Conservation (phyloP, 2,329 filamentous ascomycete species). For the Hyphodiscus sp. region DNA sequence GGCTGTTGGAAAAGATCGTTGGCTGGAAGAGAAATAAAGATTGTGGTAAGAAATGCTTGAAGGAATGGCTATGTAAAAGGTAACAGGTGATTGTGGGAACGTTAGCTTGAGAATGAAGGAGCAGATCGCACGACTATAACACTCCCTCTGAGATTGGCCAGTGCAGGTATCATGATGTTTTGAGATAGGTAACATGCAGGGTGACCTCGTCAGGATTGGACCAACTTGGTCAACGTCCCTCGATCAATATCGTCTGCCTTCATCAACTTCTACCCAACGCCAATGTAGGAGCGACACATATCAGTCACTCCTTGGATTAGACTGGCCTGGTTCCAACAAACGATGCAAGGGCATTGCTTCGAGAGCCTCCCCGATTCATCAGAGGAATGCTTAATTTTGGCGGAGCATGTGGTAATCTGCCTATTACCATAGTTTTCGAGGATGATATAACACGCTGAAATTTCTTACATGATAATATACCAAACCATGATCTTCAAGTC, state of each 20-base stretch:
- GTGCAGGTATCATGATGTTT: neutral
- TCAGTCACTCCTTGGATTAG: neutral
- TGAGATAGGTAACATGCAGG: slow-evolving; percentile 18
- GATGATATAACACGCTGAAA: too few species aligned
- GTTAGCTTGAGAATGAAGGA: slow-evolving; percentile 29
- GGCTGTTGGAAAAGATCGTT: slow-evolving; percentile 17
- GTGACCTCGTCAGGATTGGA: slow-evolving; percentile 18
- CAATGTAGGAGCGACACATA: slow-evolving; percentile 11
- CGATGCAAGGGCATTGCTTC: slow-evolving; percentile 21
- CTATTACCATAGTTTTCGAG: neutral
- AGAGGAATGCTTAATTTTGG: slow-evolving; percentile 28
- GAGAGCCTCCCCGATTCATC: slow-evolving; percentile 13
- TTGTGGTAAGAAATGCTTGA: slow-evolving; percentile 29
- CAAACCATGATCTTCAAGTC: too few species aligned
- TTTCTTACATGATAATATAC: too few species aligned
- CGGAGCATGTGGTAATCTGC: slow-evolving; percentile 20
- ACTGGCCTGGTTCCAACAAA: neutral
- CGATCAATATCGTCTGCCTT: slow-evolving; percentile 10
- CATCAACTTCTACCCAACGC: slow-evolving; percentile 14
- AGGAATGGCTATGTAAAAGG: slow-evolving; percentile 26
- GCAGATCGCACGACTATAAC: slow-evolving; percentile 26
- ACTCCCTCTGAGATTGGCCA: slow-evolving; percentile 6
- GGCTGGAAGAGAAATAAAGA: slow-evolving; percentile 24
- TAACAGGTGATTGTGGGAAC: slow-evolving; percentile 23
- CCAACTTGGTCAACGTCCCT: slow-evolving; percentile 10